Evolutionary conservation across 805 yeast genomes (phyloP), one percentile per base, ranked within the genome.

Genomic region (Suhomyces kilbournensis): DNA sequence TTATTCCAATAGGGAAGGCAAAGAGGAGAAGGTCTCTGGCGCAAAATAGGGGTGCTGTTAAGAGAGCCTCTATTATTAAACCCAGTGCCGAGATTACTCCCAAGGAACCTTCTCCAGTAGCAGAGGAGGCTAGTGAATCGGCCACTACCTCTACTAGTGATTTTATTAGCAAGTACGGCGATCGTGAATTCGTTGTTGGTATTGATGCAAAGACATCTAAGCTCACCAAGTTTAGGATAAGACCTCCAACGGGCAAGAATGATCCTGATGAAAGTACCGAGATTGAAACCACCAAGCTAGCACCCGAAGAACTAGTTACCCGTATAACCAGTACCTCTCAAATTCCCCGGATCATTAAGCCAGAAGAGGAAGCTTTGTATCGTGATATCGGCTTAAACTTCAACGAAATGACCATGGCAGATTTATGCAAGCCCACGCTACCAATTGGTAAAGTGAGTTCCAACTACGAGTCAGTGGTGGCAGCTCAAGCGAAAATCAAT

Each of bases 401-500:
- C 43, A 76, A 78, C 1, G 65, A 64, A 23, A 80, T 88, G 63
- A 83, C 83, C 0, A 78, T 88, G 81, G 83, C 79, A 2, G 93
- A 88, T 52, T 69, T 88, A 48, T 88, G 94, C 68, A 84, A 79
- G 58, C 89, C 87, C 3, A 63, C 73, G 9, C 65, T 88, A 20
- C 88, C 88, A 4, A 77, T 88, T 59, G 96, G 96, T 10, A 72
- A 74, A 56, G 76, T 79, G 4, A 84, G 90, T 9, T 76, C 79
- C 4, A 81, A 85, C 60, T 88, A 74, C 61, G 73, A 73, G 10
- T 67, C 73, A 49, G 90, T 86, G 0, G 69, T 74, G 51, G 77
- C 72, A 40, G 96, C 91, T 3, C 63, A 64, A 54, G 56, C 53
- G 44, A 63, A 65, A 32, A 64, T 67, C 28, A 55, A 59, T 19